phyloP scores from a whole-genome alignment of 176 grass and related monocot species.

The Alloteropsis semialata region DNA sequence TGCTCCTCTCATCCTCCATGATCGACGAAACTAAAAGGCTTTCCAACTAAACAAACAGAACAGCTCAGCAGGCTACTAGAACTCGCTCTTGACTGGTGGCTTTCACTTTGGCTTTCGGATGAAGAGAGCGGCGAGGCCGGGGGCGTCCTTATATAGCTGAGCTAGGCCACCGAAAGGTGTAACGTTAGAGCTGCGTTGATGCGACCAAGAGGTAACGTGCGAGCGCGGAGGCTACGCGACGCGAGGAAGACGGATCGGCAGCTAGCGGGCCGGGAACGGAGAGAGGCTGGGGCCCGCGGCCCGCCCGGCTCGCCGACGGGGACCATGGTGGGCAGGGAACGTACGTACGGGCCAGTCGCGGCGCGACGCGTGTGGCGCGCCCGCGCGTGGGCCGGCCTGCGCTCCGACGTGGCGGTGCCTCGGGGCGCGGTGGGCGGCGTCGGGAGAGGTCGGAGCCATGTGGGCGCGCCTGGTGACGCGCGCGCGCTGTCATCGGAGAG shows the following conservation, averaged over 20 bases:
- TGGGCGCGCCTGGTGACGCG: background rate
- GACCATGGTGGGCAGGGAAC: background rate
- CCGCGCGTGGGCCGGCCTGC: background rate
- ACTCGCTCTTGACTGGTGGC: slow-evolving; percentile 18
- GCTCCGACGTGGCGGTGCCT: slow-evolving; percentile 31
- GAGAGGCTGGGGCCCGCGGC: too few species aligned
- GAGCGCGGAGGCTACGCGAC: slow-evolving; percentile 43
- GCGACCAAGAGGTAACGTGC: background rate
- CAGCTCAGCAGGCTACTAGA: background rate
- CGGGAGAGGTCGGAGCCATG: slow-evolving; percentile 35
- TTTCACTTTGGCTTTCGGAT: slow-evolving; percentile 34
- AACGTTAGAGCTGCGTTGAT: background rate
- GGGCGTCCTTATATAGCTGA: slow-evolving; percentile 33
- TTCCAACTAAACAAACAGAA: background rate
- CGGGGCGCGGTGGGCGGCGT: slow-evolving; percentile 4
- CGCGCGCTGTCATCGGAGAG: background rate
- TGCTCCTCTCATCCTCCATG: slow-evolving; percentile 75
- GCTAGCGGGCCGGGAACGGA: too few species aligned
- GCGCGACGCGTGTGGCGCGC: slow-evolving; percentile 2
- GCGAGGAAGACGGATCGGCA: slow-evolving; percentile 9
- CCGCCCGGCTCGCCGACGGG: background rate
- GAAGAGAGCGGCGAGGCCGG: background rate
- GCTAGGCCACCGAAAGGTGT: background rate
- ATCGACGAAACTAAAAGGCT: slow-evolving; percentile 7
- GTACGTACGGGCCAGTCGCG: background rate